Base-by-base conservation (phyloP, 768 basidiomycete species). In the Russula sp. region DNA sequence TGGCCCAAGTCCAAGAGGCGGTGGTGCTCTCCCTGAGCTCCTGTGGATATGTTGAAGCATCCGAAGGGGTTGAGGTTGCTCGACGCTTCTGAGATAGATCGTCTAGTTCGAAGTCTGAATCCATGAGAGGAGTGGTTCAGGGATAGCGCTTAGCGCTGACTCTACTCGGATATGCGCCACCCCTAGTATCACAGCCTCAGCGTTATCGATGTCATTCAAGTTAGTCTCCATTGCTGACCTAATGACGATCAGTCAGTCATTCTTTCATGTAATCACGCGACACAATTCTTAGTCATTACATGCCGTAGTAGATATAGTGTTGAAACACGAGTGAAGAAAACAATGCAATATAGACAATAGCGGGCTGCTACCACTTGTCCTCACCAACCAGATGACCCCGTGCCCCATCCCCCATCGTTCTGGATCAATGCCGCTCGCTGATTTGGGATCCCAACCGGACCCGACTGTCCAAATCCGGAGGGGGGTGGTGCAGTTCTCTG, bases 381-480 rank as follows among this genome's bases (percentile, higher is more conserved):
- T 58, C 48, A 70, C 71, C 74, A 79, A 58, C 75, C 73, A 8
- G 74, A 71, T 37, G 70, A 70, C 6, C 58, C 57, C 27, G 65
- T 32, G 44, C 72, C 73, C 77, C 77, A 79, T 42, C 76, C 73
- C 8, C 71, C 73, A 1, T 71, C 69, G 55, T 80, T 76, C 69
- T 87, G 85, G 56, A 89, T 79, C 79, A 86, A 79, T 16, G 86
- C 82, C 34, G 87, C 82, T 47, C 87, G 84, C 57, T 80, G 80
- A 69, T 89, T 85, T 77, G 47, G 22, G 1, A 89, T 83, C 14
- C 84, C 84, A 6, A 82, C 77, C 22, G 87, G 57, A 75, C 71
- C 61, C 75, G 70, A 73, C 59, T 76, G 80, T 20, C 73, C 71
- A 58, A 78, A 78, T 74, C 67, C 75, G 67, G 73, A 68, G 52